Percentiles rank a stretch among this genome's conserved stretches.
phyloP scores from a whole-genome alignment of 495 filamentous ascomycete genomes.

The Hypoxylon perforatum region DNA sequence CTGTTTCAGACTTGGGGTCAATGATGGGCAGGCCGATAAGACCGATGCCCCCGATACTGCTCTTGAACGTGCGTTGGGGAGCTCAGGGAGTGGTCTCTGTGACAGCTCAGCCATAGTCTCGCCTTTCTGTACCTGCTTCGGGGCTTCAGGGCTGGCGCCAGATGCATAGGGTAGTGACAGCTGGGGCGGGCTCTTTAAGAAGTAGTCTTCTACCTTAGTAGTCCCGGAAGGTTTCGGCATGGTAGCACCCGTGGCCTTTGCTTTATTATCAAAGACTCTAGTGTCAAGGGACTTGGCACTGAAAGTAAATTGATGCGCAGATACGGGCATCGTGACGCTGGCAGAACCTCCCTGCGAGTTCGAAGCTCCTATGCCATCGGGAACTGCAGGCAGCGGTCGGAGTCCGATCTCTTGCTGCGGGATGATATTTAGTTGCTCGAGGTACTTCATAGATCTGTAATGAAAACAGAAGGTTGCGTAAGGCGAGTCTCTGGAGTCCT shows the following conservation, averaged over 20 bases:
- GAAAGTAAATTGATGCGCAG: slow-evolving; percentile 20
- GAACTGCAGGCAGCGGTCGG: slow-evolving; percentile 6
- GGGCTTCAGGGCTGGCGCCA: neutral
- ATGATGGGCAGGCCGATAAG: slow-evolving; percentile 45
- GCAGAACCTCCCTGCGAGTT: neutral
- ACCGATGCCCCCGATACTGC: slow-evolving; percentile 40
- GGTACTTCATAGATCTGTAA: slow-evolving; percentile 58
- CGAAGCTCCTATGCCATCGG: neutral
- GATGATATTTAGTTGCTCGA: slow-evolving; percentile 55
- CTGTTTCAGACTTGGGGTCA: slow-evolving; percentile 55
- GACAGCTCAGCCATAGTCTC: slow-evolving; percentile 37
- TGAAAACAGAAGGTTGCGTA: slow-evolving; percentile 61
- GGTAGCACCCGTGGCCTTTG: slow-evolving; percentile 2
- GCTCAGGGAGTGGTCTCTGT: slow-evolving; percentile 58
- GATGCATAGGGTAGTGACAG: slow-evolving; percentile 26
- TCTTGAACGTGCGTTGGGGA: slow-evolving; percentile 38
- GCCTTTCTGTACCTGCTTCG: slow-evolving; percentile 39
- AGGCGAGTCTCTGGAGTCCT: slow-evolving; percentile 59
- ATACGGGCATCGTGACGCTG: neutral
- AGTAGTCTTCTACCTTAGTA: slow-evolving; percentile 27
- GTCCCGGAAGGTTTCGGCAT: slow-evolving; percentile 18
- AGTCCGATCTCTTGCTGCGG: slow-evolving; percentile 18
- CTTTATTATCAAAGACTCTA: slow-evolving; percentile 29
- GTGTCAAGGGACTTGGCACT: slow-evolving; percentile 27
- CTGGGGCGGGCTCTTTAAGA: slow-evolving; percentile 46